Conservation (phyloP, 306 rosid genomes). For the Sindora glabra region DNA sequence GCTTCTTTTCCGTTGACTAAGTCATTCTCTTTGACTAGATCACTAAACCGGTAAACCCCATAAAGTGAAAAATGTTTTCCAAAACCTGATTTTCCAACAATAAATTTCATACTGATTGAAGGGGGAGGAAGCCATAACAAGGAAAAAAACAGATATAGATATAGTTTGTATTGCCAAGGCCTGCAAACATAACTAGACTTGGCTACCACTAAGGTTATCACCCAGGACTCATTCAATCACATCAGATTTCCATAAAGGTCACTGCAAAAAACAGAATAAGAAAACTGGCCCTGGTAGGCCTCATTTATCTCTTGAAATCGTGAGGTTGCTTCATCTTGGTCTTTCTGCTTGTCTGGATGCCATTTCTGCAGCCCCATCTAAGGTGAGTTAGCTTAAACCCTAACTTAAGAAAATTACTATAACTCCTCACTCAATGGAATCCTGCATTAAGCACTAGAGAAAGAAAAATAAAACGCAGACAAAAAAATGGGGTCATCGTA, state of each 20-base stretch:
- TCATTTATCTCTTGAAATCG: constrained; percentile 87
- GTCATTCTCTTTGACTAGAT: too few species aligned
- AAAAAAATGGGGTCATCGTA: constrained; percentile 2
- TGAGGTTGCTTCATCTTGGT: constrained; percentile 53
- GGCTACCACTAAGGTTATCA: background rate
- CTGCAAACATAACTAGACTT: background rate
- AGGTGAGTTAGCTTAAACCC: background rate
- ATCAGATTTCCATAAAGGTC: background rate
- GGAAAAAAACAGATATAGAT: background rate
- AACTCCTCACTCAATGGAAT: background rate
- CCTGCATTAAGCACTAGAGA: background rate
- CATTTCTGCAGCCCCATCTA: constrained; percentile 60
- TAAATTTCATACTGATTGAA: background rate
- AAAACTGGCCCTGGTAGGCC: constrained; percentile 67
- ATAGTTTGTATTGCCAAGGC: background rate
- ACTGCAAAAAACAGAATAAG: background rate
- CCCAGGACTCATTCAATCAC: background rate
- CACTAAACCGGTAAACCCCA: too few species aligned
- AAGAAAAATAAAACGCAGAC: background rate
- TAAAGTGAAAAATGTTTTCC: too few species aligned
- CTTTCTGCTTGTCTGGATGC: constrained; percentile 94
- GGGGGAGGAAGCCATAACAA: background rate
- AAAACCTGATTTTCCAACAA: too few species aligned
- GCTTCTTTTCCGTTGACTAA: too few species aligned
- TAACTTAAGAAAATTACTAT: background rate